Evolutionary conservation across 257 asterid genomes (phyloP), one percentile per base, ranked within the genome.

Genomic region (Striga asiatica): DNA sequence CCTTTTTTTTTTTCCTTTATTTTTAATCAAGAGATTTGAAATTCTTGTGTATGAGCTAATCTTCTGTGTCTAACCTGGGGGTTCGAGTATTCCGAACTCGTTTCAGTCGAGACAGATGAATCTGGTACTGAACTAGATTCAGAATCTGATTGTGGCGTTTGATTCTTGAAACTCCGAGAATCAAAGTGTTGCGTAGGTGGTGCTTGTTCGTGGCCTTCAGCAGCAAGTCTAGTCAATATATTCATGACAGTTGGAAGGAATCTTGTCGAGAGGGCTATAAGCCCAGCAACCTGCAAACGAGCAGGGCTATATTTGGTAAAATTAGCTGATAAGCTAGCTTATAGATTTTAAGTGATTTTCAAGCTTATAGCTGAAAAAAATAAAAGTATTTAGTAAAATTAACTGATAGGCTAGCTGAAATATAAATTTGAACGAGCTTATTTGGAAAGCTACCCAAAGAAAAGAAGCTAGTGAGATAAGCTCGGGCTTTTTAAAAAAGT

Each of bases 171-270:
- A 56, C 58, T 74, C 62, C 10, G 71, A 45, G 70, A 62, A 62
- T 68, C 20, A 25, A 34, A 43, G 41, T 38, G 76, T 38, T 52
- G 52, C 25, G 24, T 58, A 25, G 70, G 43, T 2, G 64, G 58
- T 24, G 56, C 24, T 6, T 52, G 34, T 19, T 16, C 67, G 0
- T 60, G 49, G 38, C 58, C 71, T 38, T 57, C 74, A 28, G 62
- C 47, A 60, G 68, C 71, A 12, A 82, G 75, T 45, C 71, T 66
- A 24, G 57, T 64, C 24, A 79, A 57, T 52, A 82, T 64, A 53
- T 71, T 74, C 75, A 62, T 61, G 37, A 77, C 48, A 6, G 81
- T 60, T 0, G 81, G 85, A 31, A 79, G 59, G 73, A 74, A 77
- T 65, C 73, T 67, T 35, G 79, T 66, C 12, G 85, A 70, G 55